Conservation (phyloP, 768 basidiomycete genomes). For the Butyriboletus loyo region DNA sequence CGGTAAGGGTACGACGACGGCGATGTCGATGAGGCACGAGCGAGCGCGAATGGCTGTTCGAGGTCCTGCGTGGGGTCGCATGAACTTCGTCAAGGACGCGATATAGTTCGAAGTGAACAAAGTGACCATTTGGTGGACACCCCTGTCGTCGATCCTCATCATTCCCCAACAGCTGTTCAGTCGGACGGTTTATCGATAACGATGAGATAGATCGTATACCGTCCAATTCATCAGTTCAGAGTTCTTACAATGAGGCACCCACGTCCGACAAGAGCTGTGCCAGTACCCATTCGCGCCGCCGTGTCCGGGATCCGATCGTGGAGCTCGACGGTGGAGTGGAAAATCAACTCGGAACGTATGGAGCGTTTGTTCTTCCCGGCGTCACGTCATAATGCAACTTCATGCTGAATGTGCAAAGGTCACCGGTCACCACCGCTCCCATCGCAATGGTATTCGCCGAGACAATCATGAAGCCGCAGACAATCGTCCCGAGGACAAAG, state of each 20-base stretch:
- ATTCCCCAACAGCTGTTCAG: background rate
- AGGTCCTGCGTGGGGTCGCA: conserved; percentile 80
- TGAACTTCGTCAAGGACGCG: conserved; percentile 59
- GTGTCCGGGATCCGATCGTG: background rate
- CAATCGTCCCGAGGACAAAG: conserved; percentile 4
- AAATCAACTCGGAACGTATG: conserved; percentile 73
- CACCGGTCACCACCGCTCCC: conserved; percentile 37
- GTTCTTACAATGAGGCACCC: conserved; percentile 8
- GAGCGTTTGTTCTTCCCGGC: conserved; percentile 81
- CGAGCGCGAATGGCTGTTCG: too few species aligned
- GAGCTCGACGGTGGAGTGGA: conserved; percentile 29
- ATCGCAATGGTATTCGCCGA: conserved; percentile 47
- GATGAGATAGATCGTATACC: conserved; percentile 63
- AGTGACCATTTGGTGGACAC: background rate
- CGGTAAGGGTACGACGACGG: too few species aligned
- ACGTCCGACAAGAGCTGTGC: background rate
- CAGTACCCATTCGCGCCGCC: background rate
- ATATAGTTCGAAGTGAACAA: conserved; percentile 27
- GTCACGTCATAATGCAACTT: conserved; percentile 68
- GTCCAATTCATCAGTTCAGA: conserved; percentile 26
- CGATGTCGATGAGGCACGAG: too few species aligned
- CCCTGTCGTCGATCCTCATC: background rate
- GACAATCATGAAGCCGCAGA: conserved; percentile 5
- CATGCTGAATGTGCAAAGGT: conserved; percentile 61
- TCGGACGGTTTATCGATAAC: conserved; percentile 46